Conservation (phyloP, 768 basidiomycete species). For the Pleurotus ostreatus region DNA sequence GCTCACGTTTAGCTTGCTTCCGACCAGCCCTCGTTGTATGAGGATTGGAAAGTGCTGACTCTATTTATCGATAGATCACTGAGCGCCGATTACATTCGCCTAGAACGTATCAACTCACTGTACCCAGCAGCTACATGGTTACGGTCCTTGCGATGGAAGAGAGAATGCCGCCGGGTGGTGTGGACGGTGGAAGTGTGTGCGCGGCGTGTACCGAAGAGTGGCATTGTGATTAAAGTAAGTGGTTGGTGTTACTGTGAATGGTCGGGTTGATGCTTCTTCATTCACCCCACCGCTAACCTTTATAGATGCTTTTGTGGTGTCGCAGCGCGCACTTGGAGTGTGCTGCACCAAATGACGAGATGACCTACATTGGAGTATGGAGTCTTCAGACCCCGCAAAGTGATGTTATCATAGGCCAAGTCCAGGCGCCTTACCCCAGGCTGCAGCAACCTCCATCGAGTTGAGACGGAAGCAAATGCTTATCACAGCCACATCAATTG, state of each 20-base stretch:
- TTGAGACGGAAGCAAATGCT: not conserved
- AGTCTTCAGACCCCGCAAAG: too few relatives aligned
- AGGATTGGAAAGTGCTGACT: slow-evolving; percentile 47
- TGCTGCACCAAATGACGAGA: not conserved
- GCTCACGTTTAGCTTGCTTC: slow-evolving; percentile 41
- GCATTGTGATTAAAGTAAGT: slow-evolving; percentile 11
- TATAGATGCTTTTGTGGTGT: not conserved
- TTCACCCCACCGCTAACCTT: too few relatives aligned
- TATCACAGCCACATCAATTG: not conserved
- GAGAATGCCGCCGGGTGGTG: slow-evolving; percentile 12
- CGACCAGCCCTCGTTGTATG: slow-evolving; percentile 43
- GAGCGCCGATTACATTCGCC: not conserved
- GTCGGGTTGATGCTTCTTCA: too few relatives aligned
- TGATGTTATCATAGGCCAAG: too few relatives aligned
- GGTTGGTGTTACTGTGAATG: not conserved
- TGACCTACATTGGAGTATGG: not conserved
- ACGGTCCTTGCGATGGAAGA: slow-evolving; percentile 34
- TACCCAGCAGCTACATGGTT: slow-evolving; percentile 46
- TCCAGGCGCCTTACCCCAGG: too few relatives aligned
- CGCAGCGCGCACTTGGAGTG: not conserved
- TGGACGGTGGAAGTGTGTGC: slow-evolving; percentile 5
- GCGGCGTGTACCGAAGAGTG: slow-evolving; percentile 14
- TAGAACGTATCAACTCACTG: slow-evolving; percentile 28
- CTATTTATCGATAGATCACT: slow-evolving; percentile 17
- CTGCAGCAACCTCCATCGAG: too few relatives aligned